Conservation (phyloP, 1,139 yeast genomes). For the Candida tropicalis region DNA sequence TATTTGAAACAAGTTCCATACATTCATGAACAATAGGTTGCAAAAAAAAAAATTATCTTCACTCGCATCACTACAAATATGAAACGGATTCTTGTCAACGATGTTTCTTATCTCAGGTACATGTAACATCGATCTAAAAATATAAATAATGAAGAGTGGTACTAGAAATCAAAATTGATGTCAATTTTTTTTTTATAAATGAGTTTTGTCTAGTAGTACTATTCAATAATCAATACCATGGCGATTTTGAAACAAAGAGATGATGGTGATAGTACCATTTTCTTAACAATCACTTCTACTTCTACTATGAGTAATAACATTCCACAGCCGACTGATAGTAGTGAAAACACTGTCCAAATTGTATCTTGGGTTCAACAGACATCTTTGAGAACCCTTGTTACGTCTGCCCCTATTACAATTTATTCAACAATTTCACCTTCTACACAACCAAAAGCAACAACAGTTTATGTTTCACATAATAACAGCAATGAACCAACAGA, state of each 20-base stretch:
- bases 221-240: neutral
- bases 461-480: neutral
- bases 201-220: no score
- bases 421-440: neutral
- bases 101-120: conserved; percentile 1
- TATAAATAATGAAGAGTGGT: no score
- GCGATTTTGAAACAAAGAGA: conserved; percentile 4
- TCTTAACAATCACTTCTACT: conserved; percentile 17
- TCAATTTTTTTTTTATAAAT: no score
- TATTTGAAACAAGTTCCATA: neutral
- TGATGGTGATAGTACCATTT: conserved; percentile 18
- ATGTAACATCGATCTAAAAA: neutral
- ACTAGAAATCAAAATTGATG: no score
- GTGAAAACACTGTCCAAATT: neutral
- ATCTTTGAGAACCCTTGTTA: neutral
- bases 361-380: conserved; percentile 8
- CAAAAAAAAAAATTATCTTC: neutral
- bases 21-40: neutral
- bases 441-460: neutral
- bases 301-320: conserved; percentile 5
- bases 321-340: neutral
- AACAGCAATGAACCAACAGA: neutral
- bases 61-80: neutral
- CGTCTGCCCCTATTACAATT: conserved; percentile 3
- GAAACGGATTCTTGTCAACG: conserved; percentile 3